Base-by-base conservation (phyloP, 2,329 filamentous ascomycete genomes). In the Arthrobotrys entomopaga region DNA sequence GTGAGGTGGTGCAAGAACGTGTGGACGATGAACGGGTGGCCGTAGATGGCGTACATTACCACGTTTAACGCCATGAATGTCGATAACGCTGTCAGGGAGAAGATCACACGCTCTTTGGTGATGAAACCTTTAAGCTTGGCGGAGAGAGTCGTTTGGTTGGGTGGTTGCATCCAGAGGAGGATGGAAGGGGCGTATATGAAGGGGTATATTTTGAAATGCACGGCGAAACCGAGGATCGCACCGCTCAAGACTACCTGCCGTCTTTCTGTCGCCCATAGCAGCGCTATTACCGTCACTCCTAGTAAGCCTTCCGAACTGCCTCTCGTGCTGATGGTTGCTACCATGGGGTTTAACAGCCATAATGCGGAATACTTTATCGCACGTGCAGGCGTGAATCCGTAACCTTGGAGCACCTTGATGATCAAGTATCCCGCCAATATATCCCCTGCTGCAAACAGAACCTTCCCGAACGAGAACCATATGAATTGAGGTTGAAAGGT, bases 141-240 rank as follows among this genome's bases (percentile, higher is more conserved):
- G 0, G 38, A 19, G 1, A 66, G 15, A 79, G 46, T 1, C 83
- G 40, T 0, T 42, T 64, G 60, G 10, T 13, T 79, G 78, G 69
- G 86, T 83, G 77, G 91, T 90, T 60, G 56, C 83, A 94, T 87
- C 90, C 90, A 93, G 89, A 90, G 93, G 3, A 92, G 81, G 48
- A 95, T 89, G 2, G 90, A 89, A 0, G 89, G 87, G 1, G 91
- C 94, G 81, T 99, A 99, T 73, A 99, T 92, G 81, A 98, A 97
- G 0, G 95, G 95, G 79, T 99, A 99, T 75, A 99, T 98, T 85
- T 99, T 99, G 83, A 99, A 96, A 82, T 99, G 95, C 24, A 98
- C 93, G 0, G 88, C 88, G 26, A 97, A 82, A 0, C 95, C 95
- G 1, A 99, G 84, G 29, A 98, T 81, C 1, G 89, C 77, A 0